Conservation (phyloP, 495 filamentous ascomycete genomes). For the Aspergillus wentii region DNA sequence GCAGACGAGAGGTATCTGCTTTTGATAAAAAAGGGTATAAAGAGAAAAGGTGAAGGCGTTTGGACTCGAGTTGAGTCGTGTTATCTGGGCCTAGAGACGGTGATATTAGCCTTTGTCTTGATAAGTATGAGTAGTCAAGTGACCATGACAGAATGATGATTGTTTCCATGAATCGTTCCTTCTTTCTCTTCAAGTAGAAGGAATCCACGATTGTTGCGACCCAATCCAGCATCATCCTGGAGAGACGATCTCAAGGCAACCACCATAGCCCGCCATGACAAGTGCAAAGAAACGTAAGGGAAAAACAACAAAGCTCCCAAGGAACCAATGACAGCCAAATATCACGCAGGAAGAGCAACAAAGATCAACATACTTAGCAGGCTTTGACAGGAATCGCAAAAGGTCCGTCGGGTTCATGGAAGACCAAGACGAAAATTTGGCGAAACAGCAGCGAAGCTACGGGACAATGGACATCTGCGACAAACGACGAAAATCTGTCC, state of each 20-base stretch:
- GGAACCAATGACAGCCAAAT: too few relatives aligned
- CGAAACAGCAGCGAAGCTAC: conserved; percentile 34
- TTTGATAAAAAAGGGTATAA: conserved; percentile 17
- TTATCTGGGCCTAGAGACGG: conserved; percentile 77
- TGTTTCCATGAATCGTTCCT: too few relatives aligned
- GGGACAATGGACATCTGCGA: conserved; percentile 35
- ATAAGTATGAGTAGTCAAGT: conserved; percentile 2
- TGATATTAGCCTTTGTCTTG: conserved; percentile 1
- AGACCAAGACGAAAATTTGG: conserved; percentile 34
- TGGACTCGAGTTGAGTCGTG: conserved; percentile 45
- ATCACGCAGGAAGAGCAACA: conserved; percentile 7
- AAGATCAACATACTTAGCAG: conserved; percentile 70
- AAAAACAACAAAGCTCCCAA: too few relatives aligned
- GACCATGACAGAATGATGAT: too few relatives aligned
- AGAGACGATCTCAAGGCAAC: too few relatives aligned
- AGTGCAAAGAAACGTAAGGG: too few relatives aligned
- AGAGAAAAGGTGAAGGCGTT: conserved; percentile 10
- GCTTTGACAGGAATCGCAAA: conserved; percentile 91
- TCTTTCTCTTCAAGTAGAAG: not conserved
- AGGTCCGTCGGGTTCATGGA: conserved; percentile 92
- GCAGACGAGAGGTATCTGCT: conserved; percentile 80
- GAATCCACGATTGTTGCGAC: too few relatives aligned
- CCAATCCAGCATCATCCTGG: too few relatives aligned
- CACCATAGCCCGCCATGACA: not conserved
- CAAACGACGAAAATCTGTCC: too few relatives aligned